Evolutionary conservation across 176 grass and related monocot genomes (phyloP).

Genomic region (Otatea glauca): DNA sequence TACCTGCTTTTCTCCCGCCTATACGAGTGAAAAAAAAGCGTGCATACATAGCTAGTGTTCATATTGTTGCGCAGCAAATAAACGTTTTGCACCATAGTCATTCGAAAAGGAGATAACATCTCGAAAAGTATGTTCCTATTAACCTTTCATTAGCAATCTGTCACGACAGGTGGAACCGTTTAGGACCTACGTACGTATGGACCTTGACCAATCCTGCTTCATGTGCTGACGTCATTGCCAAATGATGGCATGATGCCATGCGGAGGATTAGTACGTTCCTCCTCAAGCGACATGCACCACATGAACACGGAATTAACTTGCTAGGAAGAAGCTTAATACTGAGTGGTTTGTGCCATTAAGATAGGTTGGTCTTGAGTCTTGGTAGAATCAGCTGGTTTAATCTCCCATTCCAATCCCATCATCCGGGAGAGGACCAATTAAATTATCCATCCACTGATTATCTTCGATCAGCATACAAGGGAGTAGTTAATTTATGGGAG

Average conservation of each 20-base stretch:
- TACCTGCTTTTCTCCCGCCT: neutral
- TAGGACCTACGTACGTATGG: neutral
- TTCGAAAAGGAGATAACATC: neutral
- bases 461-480: too few relatives aligned
- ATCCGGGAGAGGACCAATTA: neutral
- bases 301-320: neutral
- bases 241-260: neutral
- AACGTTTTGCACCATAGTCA: neutral
- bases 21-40: neutral
- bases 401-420: neutral
- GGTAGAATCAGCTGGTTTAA: neutral
- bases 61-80: neutral
- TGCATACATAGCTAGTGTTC: neutral
- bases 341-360: neutral
- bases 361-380: neutral
- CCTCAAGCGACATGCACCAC: neutral
- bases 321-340: neutral
- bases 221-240: neutral
- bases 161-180: too few relatives aligned
- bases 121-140: neutral
- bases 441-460: neutral
- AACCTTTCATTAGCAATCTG: neutral
- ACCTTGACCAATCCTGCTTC: neutral
- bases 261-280: neutral
- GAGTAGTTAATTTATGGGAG: neutral